Evolutionary conservation across 371 early-diverging fungal species (phyloP), one percentile per base, ranked within the genome.

Genomic region (Saksenaea oblongispora): DNA sequence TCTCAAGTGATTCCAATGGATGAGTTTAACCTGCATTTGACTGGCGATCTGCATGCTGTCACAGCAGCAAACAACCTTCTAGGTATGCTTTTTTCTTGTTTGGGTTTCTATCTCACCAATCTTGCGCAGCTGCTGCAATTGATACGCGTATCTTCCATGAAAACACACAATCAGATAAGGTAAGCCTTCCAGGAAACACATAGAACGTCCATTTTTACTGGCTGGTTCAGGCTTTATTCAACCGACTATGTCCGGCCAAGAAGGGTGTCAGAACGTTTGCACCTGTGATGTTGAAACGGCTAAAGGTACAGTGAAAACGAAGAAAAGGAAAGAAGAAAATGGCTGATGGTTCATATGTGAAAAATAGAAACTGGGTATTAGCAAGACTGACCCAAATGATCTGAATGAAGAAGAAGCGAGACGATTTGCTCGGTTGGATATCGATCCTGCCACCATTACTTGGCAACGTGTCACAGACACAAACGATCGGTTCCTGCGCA

Each of bases 1-100:
- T 90, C 96, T n/a, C 97, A 97, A 75, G 93, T 97, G 37, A 94
- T 96, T 59, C 97, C 97, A 11, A 97, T 97, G 97, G 95, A 96
- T 65, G 94, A 95, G 67, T 96, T 97, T 85, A 97, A 97, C 75
- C 78, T 97, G 64, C 97, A 97, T 62, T 78, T 97, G 78, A 97
- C 97, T 1, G 97, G 97, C 34, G 97, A 97, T 80, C 93, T 96
- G 65, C 97, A 97, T 70, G 97, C 97, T 34, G 91, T 97, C 63
- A 87, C 93, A 10, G 97, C 97, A 3, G 95, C 97, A 47, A 97
- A 95, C 84, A 97, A 97, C 80, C 76, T 97, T 60, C 72, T 92
- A 28, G 60, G 60, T 60, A 42, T 13, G 55, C 31, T 9, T 62
- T 82, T 22, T 22, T 22, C 22, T 22, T 47, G 22, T 22, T 22